Conservation (phyloP, 2,329 filamentous ascomycete species). For the Diplodia mutila region DNA sequence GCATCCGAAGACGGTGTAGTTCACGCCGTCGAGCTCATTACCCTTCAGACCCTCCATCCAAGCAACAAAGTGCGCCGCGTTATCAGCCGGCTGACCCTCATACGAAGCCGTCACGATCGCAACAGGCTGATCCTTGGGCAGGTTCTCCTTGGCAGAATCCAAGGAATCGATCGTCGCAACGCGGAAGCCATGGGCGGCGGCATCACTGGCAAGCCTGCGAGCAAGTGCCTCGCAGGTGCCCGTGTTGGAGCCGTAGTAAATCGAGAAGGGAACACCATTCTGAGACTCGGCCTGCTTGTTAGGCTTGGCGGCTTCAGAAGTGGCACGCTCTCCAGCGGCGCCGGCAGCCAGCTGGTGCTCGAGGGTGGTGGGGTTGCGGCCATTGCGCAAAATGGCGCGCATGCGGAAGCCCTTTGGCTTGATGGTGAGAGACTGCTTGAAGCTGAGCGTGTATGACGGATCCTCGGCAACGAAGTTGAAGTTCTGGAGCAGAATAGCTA, state of each 20-base stretch:
- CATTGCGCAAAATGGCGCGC: conserved; percentile 40
- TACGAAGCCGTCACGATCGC: conserved; percentile 48
- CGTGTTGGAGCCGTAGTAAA: conserved; percentile 47
- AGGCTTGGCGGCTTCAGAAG: conserved; percentile 21
- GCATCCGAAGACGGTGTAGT: conserved; percentile 48
- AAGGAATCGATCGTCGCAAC: conserved; percentile 41
- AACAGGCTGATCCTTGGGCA: conserved; percentile 43
- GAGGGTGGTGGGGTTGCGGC: conserved; percentile 38
- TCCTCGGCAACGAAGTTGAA: conserved; percentile 51
- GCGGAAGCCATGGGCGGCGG: conserved; percentile 42
- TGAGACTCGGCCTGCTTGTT: neutral
- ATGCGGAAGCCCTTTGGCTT: conserved; percentile 49
- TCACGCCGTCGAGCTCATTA: conserved; percentile 38
- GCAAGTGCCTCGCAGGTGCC: conserved; percentile 50
- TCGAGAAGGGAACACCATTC: conserved; percentile 31
- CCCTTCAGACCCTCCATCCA: conserved; percentile 42
- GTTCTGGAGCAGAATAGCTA: conserved; percentile 50
- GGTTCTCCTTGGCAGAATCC: conserved; percentile 39
- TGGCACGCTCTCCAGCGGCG: conserved; percentile 9
- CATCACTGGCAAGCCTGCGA: conserved; percentile 42
- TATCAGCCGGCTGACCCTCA: conserved; percentile 49
- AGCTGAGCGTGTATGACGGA: conserved; percentile 48
- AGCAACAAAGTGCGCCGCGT: conserved; percentile 47
- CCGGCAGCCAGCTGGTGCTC: conserved; percentile 35
- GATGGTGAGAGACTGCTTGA: conserved; percentile 51